Evolutionary conservation across 768 basidiomycete genomes (phyloP).

Genomic region (Rubroboletus pulcherrimus): DNA sequence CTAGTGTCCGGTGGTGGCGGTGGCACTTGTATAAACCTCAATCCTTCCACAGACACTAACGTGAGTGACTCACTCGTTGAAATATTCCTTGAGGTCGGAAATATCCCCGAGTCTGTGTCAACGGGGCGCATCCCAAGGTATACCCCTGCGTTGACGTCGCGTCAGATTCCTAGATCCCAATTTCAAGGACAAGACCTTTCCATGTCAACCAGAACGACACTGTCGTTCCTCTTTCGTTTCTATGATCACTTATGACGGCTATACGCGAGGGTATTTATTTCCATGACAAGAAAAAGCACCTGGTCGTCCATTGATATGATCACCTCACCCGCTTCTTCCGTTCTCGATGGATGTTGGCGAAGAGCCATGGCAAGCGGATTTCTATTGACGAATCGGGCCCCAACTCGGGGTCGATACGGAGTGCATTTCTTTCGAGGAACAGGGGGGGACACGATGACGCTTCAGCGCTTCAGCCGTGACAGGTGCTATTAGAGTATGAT

Average conservation of each 20-base stretch:
- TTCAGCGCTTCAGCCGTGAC: not conserved
- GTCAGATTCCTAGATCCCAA: not conserved
- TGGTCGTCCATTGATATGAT: not conserved
- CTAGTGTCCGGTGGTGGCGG: not conserved
- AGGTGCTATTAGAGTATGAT: not conserved
- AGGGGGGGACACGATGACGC: not conserved
- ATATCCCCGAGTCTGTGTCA: not conserved
- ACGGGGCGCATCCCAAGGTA: not conserved
- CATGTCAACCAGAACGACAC: not conserved
- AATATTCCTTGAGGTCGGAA: not conserved
- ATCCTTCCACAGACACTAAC: not conserved
- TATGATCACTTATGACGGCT: not conserved
- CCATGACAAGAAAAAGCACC: not conserved
- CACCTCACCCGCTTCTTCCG: not conserved
- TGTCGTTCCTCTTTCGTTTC: not conserved
- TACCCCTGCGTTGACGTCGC: not conserved
- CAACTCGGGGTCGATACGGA: not conserved
- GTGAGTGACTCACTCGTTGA: not conserved
- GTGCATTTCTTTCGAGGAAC: not conserved
- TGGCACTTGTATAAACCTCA: not conserved
- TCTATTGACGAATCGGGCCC: not conserved
- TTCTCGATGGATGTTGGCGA: not conserved
- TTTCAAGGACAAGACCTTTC: not conserved
- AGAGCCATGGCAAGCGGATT: not conserved
- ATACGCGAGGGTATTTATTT: not conserved